phyloP scores from a whole-genome alignment of 768 basidiomycete species.

The Ramaria sp. region DNA sequence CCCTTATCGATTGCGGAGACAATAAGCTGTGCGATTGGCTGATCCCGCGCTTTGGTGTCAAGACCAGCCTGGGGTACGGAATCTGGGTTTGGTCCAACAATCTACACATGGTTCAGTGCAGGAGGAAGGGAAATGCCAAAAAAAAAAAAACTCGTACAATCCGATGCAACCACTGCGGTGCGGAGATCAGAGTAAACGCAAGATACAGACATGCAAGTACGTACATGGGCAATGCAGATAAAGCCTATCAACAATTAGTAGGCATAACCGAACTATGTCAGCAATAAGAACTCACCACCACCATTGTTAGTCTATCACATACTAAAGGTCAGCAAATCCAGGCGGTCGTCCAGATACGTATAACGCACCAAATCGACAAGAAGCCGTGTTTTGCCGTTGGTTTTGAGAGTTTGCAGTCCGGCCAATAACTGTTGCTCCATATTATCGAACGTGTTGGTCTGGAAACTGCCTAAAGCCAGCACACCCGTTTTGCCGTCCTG shows the following conservation, averaged over 20 bases:
- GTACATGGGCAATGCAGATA: slow-evolving; percentile 50
- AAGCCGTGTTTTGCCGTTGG: slow-evolving; percentile 37
- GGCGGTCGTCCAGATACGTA: neutral
- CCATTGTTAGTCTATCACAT: slow-evolving; percentile 20
- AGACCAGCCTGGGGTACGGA: slow-evolving; percentile 47
- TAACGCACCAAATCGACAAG: slow-evolving; percentile 42
- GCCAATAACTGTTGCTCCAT: slow-evolving; percentile 34
- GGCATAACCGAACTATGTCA: neutral
- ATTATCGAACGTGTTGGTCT: slow-evolving; percentile 29
- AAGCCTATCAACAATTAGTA: slow-evolving; percentile 22
- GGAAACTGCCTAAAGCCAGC: slow-evolving; percentile 49
- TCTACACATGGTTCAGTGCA: slow-evolving; percentile 14
- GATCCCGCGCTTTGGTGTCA: slow-evolving; percentile 37
- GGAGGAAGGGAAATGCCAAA: neutral
- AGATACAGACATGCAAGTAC: slow-evolving; percentile 11
- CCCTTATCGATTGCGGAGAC: slow-evolving; percentile 27
- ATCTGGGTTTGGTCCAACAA: slow-evolving; percentile 39
- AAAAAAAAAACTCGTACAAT: slow-evolving; percentile 24
- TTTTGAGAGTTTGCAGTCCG: slow-evolving; percentile 38
- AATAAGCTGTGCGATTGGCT: slow-evolving; percentile 40
- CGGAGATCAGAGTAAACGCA: neutral
- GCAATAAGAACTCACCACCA: slow-evolving; percentile 15
- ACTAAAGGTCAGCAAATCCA: neutral
- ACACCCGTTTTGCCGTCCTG: slow-evolving; percentile 43
- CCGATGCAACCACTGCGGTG: slow-evolving; percentile 28